phyloP scores from a whole-genome alignment of 148 eudicot species.

The Arbutus unedo region DNA sequence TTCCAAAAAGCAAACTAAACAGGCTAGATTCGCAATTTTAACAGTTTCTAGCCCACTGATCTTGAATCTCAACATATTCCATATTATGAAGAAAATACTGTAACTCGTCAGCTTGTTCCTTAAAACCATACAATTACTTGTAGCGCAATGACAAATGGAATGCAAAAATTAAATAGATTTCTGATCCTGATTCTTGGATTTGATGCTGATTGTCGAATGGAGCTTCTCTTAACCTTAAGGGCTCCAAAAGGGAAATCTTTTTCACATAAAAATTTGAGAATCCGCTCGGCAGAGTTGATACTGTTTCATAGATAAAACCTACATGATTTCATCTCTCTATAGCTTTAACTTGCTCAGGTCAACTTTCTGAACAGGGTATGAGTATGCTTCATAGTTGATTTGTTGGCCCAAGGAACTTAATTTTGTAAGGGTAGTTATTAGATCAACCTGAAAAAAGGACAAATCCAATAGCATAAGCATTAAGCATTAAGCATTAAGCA shows the following conservation, averaged over 20 bases:
- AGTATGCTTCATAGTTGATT: conserved; percentile 85
- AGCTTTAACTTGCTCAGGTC: conserved; percentile 78
- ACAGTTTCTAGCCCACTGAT: not conserved
- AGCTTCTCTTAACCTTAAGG: not conserved
- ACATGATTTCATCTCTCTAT: conserved; percentile 21
- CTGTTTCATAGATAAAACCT: not conserved
- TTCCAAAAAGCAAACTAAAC: not conserved
- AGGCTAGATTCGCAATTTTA: not conserved
- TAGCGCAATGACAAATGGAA: not conserved
- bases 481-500: not conserved
- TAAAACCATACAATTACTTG: not conserved
- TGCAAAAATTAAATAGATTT: not conserved
- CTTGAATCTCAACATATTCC: not conserved
- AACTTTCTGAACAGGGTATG: conserved; percentile 69
- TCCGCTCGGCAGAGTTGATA: not conserved
- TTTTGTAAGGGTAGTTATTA: conserved; percentile 84
- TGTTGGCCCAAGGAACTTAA: conserved; percentile 81
- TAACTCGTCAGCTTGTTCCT: not conserved
- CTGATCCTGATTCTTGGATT: not conserved
- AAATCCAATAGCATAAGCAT: not conserved
- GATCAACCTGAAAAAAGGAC: conserved; percentile 64
- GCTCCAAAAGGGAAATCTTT: not conserved
- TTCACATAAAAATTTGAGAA: not conserved
- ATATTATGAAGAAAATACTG: not conserved
- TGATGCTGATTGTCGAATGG: not conserved